Percentiles rank a stretch among this genome's conserved stretches.
phyloP scores from a whole-genome alignment of 768 basidiomycete species.

The Trametes cingulata region DNA sequence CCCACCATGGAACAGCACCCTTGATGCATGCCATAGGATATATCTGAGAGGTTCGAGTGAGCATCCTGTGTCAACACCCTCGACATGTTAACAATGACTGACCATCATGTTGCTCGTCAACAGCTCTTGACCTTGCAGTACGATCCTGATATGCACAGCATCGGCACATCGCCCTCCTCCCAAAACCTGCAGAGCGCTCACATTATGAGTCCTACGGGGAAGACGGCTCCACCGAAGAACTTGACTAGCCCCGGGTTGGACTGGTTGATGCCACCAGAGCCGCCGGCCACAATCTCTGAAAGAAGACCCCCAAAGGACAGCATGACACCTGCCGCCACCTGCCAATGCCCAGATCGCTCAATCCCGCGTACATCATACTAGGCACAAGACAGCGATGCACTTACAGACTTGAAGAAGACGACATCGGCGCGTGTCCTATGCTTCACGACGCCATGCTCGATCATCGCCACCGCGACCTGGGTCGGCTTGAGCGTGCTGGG shows the following conservation, averaged over 20 bases:
- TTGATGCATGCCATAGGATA: slow-evolving; percentile 70
- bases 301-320: slow-evolving; percentile 74
- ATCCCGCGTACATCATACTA: neutral
- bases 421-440: slow-evolving; percentile 62
- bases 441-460: slow-evolving; percentile 59
- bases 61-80: neutral
- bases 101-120: slow-evolving; percentile 82
- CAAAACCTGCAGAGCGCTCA: slow-evolving; percentile 32
- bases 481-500: slow-evolving; percentile 57
- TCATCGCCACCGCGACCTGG: slow-evolving; percentile 56
- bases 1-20: slow-evolving; percentile 68
- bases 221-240: slow-evolving; percentile 64
- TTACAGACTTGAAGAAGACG: slow-evolving; percentile 68
- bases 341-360: neutral
- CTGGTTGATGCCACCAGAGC: slow-evolving; percentile 49
- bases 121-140: slow-evolving; percentile 68
- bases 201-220: slow-evolving; percentile 80
- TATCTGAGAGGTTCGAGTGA: slow-evolving; percentile 38
- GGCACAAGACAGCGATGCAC: slow-evolving; percentile 25
- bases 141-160: slow-evolving; percentile 50
- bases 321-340: slow-evolving; percentile 73
- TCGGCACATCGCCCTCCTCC: neutral
- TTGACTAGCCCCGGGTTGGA: slow-evolving; percentile 70
- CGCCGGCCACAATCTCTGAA: slow-evolving; percentile 60
- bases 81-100: neutral